Evolutionary conservation across 2,329 filamentous ascomycete species (phyloP), one percentile per base, ranked within the genome.

Genomic region (Leptographium flavum): DNA sequence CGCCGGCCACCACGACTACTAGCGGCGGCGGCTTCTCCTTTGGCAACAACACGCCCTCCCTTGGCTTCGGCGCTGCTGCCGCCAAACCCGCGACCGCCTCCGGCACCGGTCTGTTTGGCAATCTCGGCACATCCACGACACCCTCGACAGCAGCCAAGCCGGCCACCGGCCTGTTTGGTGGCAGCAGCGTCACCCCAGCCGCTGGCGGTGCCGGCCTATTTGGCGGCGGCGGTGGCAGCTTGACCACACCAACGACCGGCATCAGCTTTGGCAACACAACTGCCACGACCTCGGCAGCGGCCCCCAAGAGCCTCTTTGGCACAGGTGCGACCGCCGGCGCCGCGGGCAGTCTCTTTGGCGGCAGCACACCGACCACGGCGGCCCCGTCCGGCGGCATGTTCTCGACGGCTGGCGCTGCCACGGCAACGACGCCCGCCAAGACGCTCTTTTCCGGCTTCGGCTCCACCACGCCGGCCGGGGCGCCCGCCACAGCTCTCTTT

Each of bases 381-480:
- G 28, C 49, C 6, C 28, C 48, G 5, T 47, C 49, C 14, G 48
- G 51, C 8, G 39, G 47, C 8, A 31, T 56, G 5, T 57, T 56
- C 37, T 32, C 42, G 31, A 15, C 40, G 9, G 39, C 27, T 17
- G 21, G 19, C 19, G 14, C 7, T 28, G 22, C n/a, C 23, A 14
- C 36, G 14, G 52, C 59, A 35, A 57, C 61, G 19, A 68, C 65
- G 25, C 65, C 66, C 27, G 62, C 63, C 17, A 74, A 73, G 56
- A 64, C 69, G 14, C 49, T 63, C 43, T 66, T 72, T 45, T 52
- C 54, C 27, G 49, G 58, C 22, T 53, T 71, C 31, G 60, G 63
- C 47, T 74, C 71, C 22, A 74, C 71, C 4, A 74, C 72, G 35
- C 70, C 72, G 17, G 70, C 71, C 28, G 71, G 71, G 35, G 65